Percentiles rank a stretch among this genome's conserved stretches.
phyloP scores from a whole-genome alignment of 306 rosid species.

The Quercus variabilis region DNA sequence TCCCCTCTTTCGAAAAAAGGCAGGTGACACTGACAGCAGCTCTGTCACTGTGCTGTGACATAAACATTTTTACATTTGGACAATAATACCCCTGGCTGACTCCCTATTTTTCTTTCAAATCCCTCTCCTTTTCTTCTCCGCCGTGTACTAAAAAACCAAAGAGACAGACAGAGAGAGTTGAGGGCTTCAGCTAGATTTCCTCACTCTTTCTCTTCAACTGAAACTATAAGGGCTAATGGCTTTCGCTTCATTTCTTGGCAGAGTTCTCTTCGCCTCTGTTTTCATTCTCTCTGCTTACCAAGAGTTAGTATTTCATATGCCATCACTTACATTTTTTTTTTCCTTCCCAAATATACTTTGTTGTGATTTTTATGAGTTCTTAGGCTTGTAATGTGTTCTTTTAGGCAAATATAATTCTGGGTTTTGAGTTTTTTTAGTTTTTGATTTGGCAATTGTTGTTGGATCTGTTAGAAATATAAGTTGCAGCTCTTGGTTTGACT shows the following conservation, averaged over 20 bases:
- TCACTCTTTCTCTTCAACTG: conserved; percentile 2
- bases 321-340: not conserved
- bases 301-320: conserved; percentile 35
- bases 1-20: not conserved
- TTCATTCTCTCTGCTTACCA: conserved; percentile 63
- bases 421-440: not conserved
- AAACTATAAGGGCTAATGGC: conserved; percentile 24
- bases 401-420: not conserved
- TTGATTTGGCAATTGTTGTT: conserved; percentile 5
- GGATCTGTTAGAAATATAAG: conserved; percentile 30
- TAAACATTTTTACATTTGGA: not conserved
- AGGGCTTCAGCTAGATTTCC: conserved; percentile 15
- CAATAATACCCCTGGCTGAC: not conserved
- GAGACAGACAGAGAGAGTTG: not conserved
- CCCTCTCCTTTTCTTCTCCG: not conserved
- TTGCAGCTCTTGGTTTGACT: conserved; percentile 5
- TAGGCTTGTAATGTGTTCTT: not conserved
- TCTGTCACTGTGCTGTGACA: not conserved
- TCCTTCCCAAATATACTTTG: not conserved
- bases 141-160: not conserved
- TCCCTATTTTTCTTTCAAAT: not conserved
- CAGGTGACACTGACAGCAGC: not conserved
- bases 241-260: conserved; percentile 55
- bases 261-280: conserved; percentile 57
- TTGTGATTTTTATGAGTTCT: not conserved